phyloP scores from a whole-genome alignment of 768 basidiomycete species.

The Russula sp. region DNA sequence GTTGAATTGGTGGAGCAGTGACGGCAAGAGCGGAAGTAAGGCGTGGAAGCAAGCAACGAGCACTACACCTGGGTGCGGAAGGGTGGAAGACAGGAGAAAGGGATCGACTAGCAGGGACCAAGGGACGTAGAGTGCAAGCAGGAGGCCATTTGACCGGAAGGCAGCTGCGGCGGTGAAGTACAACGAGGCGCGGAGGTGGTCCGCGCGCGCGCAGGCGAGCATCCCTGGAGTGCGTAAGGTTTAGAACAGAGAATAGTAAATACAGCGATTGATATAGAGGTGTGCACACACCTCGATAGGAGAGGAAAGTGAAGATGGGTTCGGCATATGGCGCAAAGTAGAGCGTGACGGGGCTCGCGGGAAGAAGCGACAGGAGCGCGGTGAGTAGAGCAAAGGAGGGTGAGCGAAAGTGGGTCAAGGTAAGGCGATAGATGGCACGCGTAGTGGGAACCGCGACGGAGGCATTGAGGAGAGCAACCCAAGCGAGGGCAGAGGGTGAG shows the following conservation, averaged over 20 bases:
- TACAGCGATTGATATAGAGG: constrained; percentile 1
- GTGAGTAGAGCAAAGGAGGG: constrained; percentile 56
- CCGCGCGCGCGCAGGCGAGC: constrained; percentile 43
- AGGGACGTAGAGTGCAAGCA: constrained; percentile 69
- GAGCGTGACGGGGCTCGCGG: constrained; percentile 73
- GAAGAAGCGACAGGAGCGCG: constrained; percentile 63
- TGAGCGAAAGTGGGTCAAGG: constrained; percentile 49
- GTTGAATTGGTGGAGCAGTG: constrained; percentile 60
- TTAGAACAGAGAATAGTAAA: background rate
- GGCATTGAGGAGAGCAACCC: constrained; percentile 33
- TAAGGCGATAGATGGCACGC: constrained; percentile 50
- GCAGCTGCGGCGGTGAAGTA: constrained; percentile 56
- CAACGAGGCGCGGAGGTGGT: constrained; percentile 52
- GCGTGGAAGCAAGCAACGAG: constrained; percentile 39
- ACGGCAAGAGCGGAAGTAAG: constrained; percentile 53
- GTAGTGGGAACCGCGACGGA: constrained; percentile 38
- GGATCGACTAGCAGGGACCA: constrained; percentile 67
- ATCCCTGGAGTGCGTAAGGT: constrained; percentile 41
- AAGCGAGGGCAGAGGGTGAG: background rate
- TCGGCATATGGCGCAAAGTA: constrained; percentile 74
- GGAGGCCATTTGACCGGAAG: constrained; percentile 75
- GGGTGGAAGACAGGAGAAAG: constrained; percentile 30
- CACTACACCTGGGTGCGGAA: constrained; percentile 35
- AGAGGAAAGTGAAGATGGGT: constrained; percentile 77
- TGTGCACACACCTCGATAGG: constrained; percentile 55